A percentile compares a stretch with the other conserved stretches of the same genome.
Evolutionary conservation across 2,329 filamentous ascomycete genomes (phyloP).

Genomic region (Chaetothyriales sp.): DNA sequence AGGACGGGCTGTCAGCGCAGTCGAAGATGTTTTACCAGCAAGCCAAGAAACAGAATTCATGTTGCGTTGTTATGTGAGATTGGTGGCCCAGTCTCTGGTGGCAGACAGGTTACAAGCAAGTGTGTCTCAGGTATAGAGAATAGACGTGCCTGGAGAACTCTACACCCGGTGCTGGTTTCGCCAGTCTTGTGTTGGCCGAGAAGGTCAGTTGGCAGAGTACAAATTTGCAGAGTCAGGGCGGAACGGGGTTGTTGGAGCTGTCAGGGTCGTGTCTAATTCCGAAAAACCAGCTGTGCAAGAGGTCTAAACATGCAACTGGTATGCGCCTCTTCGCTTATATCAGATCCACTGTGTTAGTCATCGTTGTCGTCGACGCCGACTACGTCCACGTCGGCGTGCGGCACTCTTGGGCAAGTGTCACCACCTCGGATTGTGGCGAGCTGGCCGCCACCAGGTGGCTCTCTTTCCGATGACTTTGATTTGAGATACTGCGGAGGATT

Average conservation of each 20-base stretch:
- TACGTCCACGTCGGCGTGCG: too few relatives aligned
- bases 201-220: not conserved
- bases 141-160: not conserved
- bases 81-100: not conserved
- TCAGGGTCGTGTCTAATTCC: not conserved
- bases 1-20: slow-evolving; percentile 67
- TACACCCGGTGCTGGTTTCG: not conserved
- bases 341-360: not conserved
- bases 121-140: not conserved
- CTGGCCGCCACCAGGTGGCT: too few relatives aligned
- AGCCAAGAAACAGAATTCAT: slow-evolving; percentile 48
- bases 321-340: not conserved
- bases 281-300: not conserved
- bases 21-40: slow-evolving; percentile 94
- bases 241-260: not conserved
- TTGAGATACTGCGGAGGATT: not conserved
- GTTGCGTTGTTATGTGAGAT: slow-evolving; percentile 39
- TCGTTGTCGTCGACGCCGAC: not conserved
- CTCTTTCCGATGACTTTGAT: not conserved
- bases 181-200: not conserved
- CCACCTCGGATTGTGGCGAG: not conserved
- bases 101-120: not conserved
- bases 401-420: not conserved
- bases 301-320: not conserved
- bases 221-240: not conserved